Evolutionary conservation across 495 filamentous ascomycete genomes (phyloP), one percentile per base, ranked within the genome.

Genomic region (Aspergillus mulundensis): DNA sequence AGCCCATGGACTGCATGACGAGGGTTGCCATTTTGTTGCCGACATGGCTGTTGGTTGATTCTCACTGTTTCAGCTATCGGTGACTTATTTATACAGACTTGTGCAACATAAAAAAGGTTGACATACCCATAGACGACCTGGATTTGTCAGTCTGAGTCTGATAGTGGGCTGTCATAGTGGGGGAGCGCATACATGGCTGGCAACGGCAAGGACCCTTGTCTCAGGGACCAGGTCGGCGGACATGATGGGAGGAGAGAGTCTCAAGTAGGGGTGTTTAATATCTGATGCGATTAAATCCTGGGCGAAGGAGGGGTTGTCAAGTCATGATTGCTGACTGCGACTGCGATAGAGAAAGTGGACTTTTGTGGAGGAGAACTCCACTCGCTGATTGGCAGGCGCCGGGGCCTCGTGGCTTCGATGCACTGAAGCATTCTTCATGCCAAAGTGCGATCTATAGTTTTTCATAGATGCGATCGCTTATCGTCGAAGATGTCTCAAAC

Each of bases 1-100:
- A 95, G 39, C 94, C 94, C 56, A 97, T 76, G 1, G 87, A 83
- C 69, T 97, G 93, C 81, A 98, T 86, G 65, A 89, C 89, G 58
- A 95, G 93, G 1, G 87, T 87, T 38, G 91, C 91, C 78, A 97
- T 96, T 62, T 89, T 91, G 66, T 98, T 98, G 34, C 94, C 94
- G 65, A 98, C 94, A 83, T 96, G 89, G 61, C 94, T 98, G 58
- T 39, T 40, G 15, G 16, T 5, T 38, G 44, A 23, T 44, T 28
- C 15, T 44, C n/a, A n/a, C n/a, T n/a, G n/a, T n/a, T n/a, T n/a
- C 28, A 23, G 39, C 18, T n/a, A 7, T 7, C 24, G 20, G 36
- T 25, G 14, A 52, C 28, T 50, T 7, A 36, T 36, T 10, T 14
- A 36, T 10, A 23, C 40, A 43, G 16, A 34, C 12, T 36, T 10